These are phyloP conservation scores for Nigrospora oryzae DNA, from an alignment of 2,329 filamentous ascomycete genomes.

Conservation along the genomic window DNA sequence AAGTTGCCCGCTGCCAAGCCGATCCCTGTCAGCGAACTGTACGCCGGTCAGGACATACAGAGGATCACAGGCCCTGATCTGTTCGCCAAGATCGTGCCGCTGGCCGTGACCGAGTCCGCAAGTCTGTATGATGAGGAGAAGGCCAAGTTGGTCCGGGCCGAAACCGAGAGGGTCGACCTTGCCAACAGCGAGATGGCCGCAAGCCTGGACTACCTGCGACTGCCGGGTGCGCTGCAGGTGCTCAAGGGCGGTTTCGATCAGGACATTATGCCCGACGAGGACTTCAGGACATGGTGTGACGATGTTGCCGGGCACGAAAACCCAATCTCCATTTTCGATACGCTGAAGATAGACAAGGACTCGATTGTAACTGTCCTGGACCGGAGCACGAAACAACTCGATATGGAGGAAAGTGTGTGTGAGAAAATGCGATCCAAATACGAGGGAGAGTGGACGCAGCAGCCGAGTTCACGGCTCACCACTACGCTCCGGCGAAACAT, in stretches of 20 bases:
- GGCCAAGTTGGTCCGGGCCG: conserved; percentile 86
- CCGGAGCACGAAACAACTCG: conserved; percentile 75
- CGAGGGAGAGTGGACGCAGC: conserved; percentile 91
- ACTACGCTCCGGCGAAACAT: conserved; percentile 82
- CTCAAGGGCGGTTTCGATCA: conserved; percentile 90
- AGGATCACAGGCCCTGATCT: conserved; percentile 94
- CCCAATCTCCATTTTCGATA: conserved; percentile 71
- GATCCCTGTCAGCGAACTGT: conserved; percentile 92
- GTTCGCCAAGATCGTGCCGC: conserved; percentile 92
- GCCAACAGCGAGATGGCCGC: conserved; percentile 95
- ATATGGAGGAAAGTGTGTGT: conserved; percentile 95
- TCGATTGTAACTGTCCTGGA: conserved; percentile 67
- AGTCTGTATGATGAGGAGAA: conserved; percentile 98
- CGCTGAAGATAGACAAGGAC: conserved; percentile 68
- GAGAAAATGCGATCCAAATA: conserved; percentile 99
- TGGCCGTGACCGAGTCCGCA: conserved; percentile 92
- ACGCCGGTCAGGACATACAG: conserved; percentile 94
- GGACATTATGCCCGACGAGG: conserved; percentile 78
- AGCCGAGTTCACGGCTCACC: conserved; percentile 85
- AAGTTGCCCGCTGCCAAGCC: conserved; percentile 94
- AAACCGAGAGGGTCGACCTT: conserved; percentile 85
- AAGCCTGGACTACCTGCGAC: conserved; percentile 84
- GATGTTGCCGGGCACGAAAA: conserved; percentile 82
- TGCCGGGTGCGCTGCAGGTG: conserved; percentile 83
- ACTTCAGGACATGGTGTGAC: conserved; percentile 90